Conservation (phyloP, 1,284 basidiomycete genomes). For the Tilletia indica region DNA sequence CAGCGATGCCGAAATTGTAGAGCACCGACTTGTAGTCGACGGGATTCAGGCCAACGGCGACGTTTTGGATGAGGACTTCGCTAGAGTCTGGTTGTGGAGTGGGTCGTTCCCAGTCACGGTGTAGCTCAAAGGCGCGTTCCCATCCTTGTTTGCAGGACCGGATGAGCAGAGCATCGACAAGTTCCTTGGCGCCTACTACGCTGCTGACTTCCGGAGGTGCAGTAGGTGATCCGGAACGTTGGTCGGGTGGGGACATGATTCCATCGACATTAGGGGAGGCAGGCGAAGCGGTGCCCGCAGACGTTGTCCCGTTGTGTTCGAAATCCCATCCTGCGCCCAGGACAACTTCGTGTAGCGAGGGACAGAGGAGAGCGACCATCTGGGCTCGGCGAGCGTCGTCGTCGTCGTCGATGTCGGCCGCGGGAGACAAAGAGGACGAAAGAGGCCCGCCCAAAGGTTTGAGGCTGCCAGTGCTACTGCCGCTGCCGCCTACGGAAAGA, state of each 20-base stretch:
- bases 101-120: constrained; percentile 28
- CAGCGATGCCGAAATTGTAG: constrained; percentile 46
- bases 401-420: background rate
- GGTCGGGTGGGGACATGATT: constrained; percentile 7
- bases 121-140: constrained; percentile 42
- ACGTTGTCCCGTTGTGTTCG: background rate
- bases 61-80: constrained; percentile 36
- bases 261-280: constrained; percentile 18
- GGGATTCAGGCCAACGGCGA: constrained; percentile 41
- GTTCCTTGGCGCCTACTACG: constrained; percentile 6
- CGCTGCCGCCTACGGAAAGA: background rate
- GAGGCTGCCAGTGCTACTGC: background rate
- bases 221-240: constrained; percentile 1
- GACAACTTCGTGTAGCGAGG: constrained; percentile 32
- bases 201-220: constrained; percentile 16
- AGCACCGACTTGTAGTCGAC: constrained; percentile 44
- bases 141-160: constrained; percentile 42
- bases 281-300: constrained; percentile 10
- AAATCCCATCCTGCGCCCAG: constrained; percentile 39
- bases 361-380: constrained; percentile 28
- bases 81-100: constrained; percentile 12
- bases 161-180: constrained; percentile 31
- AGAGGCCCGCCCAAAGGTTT: too few species aligned
- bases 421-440: too few species aligned
- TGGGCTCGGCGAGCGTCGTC: constrained; percentile 26